Evolutionary conservation across 257 asterid species (phyloP), one percentile per base, ranked within the genome.

Genomic region (Solanum virginianum): DNA sequence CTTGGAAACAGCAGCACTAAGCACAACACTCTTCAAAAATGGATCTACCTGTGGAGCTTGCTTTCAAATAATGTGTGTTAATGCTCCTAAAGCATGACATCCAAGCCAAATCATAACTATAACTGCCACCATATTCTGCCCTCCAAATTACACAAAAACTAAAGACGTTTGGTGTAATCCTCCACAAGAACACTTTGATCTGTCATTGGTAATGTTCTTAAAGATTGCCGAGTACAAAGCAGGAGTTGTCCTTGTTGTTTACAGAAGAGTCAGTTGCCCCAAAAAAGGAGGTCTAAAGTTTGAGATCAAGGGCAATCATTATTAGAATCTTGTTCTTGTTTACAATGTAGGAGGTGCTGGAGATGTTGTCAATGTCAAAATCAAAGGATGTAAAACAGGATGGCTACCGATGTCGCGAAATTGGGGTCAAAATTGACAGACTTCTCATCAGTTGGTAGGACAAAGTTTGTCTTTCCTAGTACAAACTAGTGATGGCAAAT

Each of bases 61-160:
- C 68, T 90, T 62, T 43, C 88, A 90, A 84, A 74, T 91, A 56
- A 41, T 49, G 87, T 91, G 94, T 59, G 82, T 20, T 1, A 82
- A 83, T 9, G 84, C 72, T 41, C 74, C 75, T 6, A 63, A 59
- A 60, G 84, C 75, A 69, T 91, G 93, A 77, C 60, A 60, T 60
- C 65, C 18, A 13, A 90, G 90, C 4, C 20, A 7, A 8, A 3
- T 59, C 13, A 57, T 18, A 80, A 20, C 16, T 53, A 80, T 92
- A 5, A 90, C 93, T 0, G 92, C 91, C 22, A 90, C 93, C 54
- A 89, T 90, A 72, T 87, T 85, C 1, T 92, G 92, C 85, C 93
- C 93, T 17, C 56, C 80, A 72, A 43, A 43, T 72, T 72, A 14
- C 80, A 43, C 9, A 72, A 71, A 1, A 72, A 72, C 80, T 72